phyloP scores from a whole-genome alignment of 805 yeast genomes.

The Yarrowia bubula region DNA sequence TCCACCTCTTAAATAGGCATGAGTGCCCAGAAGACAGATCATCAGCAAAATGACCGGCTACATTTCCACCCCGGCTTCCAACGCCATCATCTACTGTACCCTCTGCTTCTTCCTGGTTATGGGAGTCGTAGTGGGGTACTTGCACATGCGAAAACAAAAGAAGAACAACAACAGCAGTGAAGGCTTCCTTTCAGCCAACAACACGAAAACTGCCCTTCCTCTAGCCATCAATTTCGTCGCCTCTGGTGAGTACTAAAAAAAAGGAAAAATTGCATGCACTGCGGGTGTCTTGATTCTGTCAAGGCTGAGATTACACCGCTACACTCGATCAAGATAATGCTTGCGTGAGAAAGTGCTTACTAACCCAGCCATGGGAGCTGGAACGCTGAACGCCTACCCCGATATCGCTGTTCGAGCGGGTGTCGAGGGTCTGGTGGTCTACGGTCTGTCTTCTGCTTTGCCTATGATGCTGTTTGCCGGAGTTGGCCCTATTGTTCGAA shows the following conservation, averaged over 20 bases:
- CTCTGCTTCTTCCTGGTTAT: slow-evolving; percentile 54
- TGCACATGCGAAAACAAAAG: slow-evolving; percentile 44
- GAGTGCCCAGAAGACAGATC: background rate
- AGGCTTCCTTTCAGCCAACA: slow-evolving; percentile 71
- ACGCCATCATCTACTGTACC: slow-evolving; percentile 63
- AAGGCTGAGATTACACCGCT: slow-evolving; percentile 73
- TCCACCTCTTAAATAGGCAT: background rate
- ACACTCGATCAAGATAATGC: slow-evolving; percentile 78
- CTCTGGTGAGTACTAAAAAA: slow-evolving; percentile 61
- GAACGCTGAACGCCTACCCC: slow-evolving; percentile 80
- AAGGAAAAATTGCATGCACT: slow-evolving; percentile 28
- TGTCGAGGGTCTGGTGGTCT: slow-evolving; percentile 80
- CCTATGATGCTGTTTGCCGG: slow-evolving; percentile 83
- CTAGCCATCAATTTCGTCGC: slow-evolving; percentile 87
- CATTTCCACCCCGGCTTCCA: slow-evolving; percentile 51
- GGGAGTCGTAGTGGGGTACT: slow-evolving; percentile 63
- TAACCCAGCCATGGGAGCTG: slow-evolving; percentile 75
- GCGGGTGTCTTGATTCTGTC: slow-evolving; percentile 47
- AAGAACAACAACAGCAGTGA: slow-evolving; percentile 32
- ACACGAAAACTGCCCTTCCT: slow-evolving; percentile 67
- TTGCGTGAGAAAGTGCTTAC: slow-evolving; percentile 67
- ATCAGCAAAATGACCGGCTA: background rate
- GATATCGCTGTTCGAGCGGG: slow-evolving; percentile 85
- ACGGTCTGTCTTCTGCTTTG: slow-evolving; percentile 72
- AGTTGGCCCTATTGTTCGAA: slow-evolving; percentile 76